Evolutionary conservation across 495 filamentous ascomycete species (phyloP).

Genomic region (Penicillium lividum): DNA sequence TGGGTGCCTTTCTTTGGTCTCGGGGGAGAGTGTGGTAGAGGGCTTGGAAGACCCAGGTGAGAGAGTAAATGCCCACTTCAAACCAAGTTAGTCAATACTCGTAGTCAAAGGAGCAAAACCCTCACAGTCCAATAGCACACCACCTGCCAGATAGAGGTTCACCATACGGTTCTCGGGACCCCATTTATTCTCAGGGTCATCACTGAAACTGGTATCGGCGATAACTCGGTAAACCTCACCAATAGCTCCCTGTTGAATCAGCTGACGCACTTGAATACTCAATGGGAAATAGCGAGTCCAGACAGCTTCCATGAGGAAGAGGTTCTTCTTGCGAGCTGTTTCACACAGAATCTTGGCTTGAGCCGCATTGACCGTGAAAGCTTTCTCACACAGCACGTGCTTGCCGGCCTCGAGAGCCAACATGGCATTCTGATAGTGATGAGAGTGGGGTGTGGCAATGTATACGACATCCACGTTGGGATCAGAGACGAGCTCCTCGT

Average conservation of each 20-base stretch:
- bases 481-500: constrained; percentile 75
- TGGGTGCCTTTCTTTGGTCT: constrained; percentile 53
- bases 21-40: constrained; percentile 76
- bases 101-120: constrained; percentile 8
- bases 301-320: constrained; percentile 96
- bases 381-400: constrained; percentile 90
- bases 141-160: constrained; percentile 83
- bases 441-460: constrained; percentile 91
- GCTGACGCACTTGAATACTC: constrained; percentile 69
- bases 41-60: constrained; percentile 93
- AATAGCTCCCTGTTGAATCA: constrained; percentile 68
- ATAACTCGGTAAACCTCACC: constrained; percentile 76
- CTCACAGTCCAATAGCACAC: constrained; percentile 73
- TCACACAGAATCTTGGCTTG: constrained; percentile 76
- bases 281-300: constrained; percentile 94
- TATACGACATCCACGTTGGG: constrained; percentile 85
- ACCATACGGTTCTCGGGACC: constrained; percentile 74
- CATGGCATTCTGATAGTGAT: constrained; percentile 91
- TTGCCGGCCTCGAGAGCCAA: constrained; percentile 81
- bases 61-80: constrained; percentile 77
- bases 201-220: constrained; percentile 65
- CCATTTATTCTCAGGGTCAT: constrained; percentile 54
- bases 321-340: constrained; percentile 72
- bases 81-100: background rate
- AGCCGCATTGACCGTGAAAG: constrained; percentile 84